These are phyloP conservation scores for Phytophthora sansomeana DNA, from an alignment of 352 stramenopile genomes.

Conservation along the genomic window DNA sequence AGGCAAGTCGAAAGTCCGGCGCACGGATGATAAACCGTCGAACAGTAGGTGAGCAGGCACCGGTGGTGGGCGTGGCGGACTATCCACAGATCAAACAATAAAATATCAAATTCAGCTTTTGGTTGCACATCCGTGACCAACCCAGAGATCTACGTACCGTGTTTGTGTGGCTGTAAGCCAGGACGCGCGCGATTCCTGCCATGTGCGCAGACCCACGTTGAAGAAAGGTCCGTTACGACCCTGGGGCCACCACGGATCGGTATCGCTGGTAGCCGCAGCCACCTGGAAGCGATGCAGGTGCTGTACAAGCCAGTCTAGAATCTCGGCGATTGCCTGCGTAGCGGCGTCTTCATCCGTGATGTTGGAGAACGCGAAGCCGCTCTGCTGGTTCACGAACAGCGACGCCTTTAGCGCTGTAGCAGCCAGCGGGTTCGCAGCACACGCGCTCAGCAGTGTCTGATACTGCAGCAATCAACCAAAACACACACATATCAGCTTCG, in stretches of 20 bases:
- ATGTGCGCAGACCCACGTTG: constrained; percentile 81
- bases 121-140: constrained; percentile 3
- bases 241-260: constrained; percentile 86
- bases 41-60: constrained; percentile 84
- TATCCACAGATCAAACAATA: constrained; percentile 35
- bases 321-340: constrained; percentile 84
- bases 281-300: constrained; percentile 87
- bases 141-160: constrained; percentile 46
- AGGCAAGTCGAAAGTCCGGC: constrained; percentile 87
- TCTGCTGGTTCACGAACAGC: constrained; percentile 78
- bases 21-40: constrained; percentile 85
- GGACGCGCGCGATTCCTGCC: constrained; percentile 72
- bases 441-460: constrained; percentile 54
- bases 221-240: constrained; percentile 88
- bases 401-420: constrained; percentile 43
- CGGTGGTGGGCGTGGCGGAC: constrained; percentile 66
- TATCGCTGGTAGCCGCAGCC: constrained; percentile 80
- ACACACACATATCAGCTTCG: constrained; percentile 6
- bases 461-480: constrained; percentile 46
- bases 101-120: constrained; percentile 18
- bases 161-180: constrained; percentile 81
- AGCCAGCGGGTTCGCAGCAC: constrained; percentile 29
- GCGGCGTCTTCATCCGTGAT: constrained; percentile 92
- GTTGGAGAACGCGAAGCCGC: constrained; percentile 87
- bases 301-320: constrained; percentile 87